Evolutionary conservation across 176 grass and related monocot genomes (phyloP).

Genomic region (Carex kokanica): DNA sequence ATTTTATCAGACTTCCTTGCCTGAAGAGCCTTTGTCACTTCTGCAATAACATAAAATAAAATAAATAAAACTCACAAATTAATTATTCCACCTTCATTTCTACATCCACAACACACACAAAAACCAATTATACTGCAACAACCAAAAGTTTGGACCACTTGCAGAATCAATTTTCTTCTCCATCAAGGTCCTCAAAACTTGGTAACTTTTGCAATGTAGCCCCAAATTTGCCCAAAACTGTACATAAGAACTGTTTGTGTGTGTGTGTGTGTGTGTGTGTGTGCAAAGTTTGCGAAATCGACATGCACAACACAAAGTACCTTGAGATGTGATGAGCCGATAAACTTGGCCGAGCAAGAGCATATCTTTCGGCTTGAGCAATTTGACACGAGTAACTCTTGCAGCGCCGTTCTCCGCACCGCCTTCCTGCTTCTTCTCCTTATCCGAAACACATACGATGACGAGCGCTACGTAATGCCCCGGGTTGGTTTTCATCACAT

Average conservation of each 20-base stretch:
- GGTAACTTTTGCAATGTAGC: background rate
- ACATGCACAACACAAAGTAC: conserved; percentile 28
- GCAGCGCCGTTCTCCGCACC: background rate
- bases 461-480: conserved; percentile 94
- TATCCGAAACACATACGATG: conserved; percentile 44
- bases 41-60: conserved; percentile 36
- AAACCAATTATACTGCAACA: too few species aligned
- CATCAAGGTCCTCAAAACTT: background rate
- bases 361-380: conserved; percentile 92
- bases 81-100: background rate
- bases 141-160: too few species aligned
- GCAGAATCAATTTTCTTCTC: background rate
- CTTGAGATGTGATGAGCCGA: conserved; percentile 87
- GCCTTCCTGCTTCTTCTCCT: conserved; percentile 18
- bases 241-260: background rate
- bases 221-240: background rate
- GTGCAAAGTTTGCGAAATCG: background rate
- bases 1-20: conserved; percentile 85
- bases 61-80: background rate
- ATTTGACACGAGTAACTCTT: conserved; percentile 71
- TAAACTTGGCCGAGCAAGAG: conserved; percentile 90
- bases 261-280: too few species aligned
- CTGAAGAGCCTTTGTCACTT: conserved; percentile 78
- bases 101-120: background rate
- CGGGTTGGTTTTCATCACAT: conserved; percentile 80